Percentiles rank a stretch among this genome's conserved stretches.
Conservation (phyloP, 768 basidiomycete species). For the Lentinula aciculospora region DNA sequence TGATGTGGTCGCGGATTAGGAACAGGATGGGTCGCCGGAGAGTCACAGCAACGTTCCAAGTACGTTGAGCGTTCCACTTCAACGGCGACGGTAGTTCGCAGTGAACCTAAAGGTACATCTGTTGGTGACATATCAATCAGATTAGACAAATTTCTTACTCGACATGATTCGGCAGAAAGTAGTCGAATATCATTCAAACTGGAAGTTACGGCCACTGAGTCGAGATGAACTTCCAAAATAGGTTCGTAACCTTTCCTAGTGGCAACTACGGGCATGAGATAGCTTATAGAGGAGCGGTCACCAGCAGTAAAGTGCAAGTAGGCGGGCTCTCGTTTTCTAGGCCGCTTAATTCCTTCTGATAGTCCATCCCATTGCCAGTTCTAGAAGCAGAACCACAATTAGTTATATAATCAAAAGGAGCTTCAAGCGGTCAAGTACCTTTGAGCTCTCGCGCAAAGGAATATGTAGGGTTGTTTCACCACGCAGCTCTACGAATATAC, state of each 20-base stretch:
- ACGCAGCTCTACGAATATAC: slow-evolving; percentile 75
- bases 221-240: slow-evolving; percentile 75
- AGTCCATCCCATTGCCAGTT: slow-evolving; percentile 92
- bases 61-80: slow-evolving; percentile 73
- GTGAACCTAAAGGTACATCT: slow-evolving; percentile 39
- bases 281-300: slow-evolving; percentile 80
- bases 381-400: slow-evolving; percentile 25
- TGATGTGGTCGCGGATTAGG: slow-evolving; percentile 88
- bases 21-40: slow-evolving; percentile 70
- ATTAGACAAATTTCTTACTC: slow-evolving; percentile 37
- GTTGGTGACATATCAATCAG: background rate
- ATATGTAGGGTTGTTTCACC: slow-evolving; percentile 73
- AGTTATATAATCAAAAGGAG: slow-evolving; percentile 2
- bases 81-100: slow-evolving; percentile 77
- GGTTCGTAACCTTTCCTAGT: slow-evolving; percentile 72
- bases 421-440: slow-evolving; percentile 36
- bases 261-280: slow-evolving; percentile 78
- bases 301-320: slow-evolving; percentile 72
- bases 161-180: slow-evolving; percentile 70
- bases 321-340: slow-evolving; percentile 57
- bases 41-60: slow-evolving; percentile 73
- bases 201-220: slow-evolving; percentile 70
- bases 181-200: slow-evolving; percentile 87
- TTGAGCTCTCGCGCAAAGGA: slow-evolving; percentile 91
- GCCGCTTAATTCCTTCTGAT: slow-evolving; percentile 38